Evolutionary conservation across 164 flowering plant genomes (phyloP).

Genomic region (Echeveria elegans): DNA sequence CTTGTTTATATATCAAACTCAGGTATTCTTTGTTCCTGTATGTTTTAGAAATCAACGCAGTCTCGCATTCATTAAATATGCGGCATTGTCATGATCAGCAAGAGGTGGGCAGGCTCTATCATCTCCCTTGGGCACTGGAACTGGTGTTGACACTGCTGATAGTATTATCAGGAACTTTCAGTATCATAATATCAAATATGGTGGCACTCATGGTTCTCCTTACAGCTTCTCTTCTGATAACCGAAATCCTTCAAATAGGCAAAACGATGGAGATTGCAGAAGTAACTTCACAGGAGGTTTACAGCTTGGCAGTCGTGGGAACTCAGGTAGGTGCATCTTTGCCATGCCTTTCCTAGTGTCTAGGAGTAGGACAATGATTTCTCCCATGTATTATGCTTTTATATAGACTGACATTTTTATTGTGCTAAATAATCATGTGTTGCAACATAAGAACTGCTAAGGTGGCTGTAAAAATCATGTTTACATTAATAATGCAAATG

Average conservation of each 20-base stretch:
- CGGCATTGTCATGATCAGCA: constrained; percentile 29
- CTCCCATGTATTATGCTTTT: background rate
- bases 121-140: constrained; percentile 32
- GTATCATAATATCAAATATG: constrained; percentile 27
- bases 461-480: too few relatives aligned
- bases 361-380: background rate
- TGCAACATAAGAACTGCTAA: too few relatives aligned
- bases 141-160: constrained; percentile 22
- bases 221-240: constrained; percentile 22
- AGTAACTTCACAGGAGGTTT: constrained; percentile 29
- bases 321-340: constrained; percentile 2
- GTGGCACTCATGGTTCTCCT: constrained; percentile 22
- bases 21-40: constrained; percentile 25
- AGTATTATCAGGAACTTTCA: constrained; percentile 30
- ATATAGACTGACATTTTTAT: background rate
- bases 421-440: background rate
- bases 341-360: background rate
- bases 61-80: background rate
- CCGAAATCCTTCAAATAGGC: constrained; percentile 18
- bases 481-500: background rate
- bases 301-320: constrained; percentile 57
- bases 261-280: constrained; percentile 21
- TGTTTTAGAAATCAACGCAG: background rate
- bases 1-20: constrained; percentile 76
- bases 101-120: constrained; percentile 24